Percentiles rank a stretch among this genome's conserved stretches.
These are phyloP conservation scores for Carpinus fangiana DNA, from an alignment of 306 rosid species.

Conservation along the genomic window DNA sequence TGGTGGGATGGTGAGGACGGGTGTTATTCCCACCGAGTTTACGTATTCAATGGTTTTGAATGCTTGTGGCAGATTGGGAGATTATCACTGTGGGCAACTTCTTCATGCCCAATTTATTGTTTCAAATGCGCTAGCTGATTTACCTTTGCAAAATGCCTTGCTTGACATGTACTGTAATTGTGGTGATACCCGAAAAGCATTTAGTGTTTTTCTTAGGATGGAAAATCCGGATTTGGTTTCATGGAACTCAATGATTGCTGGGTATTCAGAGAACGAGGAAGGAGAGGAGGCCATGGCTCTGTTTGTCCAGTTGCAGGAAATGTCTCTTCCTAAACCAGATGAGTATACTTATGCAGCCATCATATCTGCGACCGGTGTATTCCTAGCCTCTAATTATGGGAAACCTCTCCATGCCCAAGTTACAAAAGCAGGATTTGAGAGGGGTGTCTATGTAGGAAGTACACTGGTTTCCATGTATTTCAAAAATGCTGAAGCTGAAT, in stretches of 20 bases:
- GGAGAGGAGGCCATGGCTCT: slow-evolving; percentile 56
- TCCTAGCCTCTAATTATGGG: slow-evolving; percentile 45
- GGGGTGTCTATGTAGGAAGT: slow-evolving; percentile 65
- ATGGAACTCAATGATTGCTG: slow-evolving; percentile 86
- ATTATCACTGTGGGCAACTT: slow-evolving; percentile 47
- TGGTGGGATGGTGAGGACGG: slow-evolving; percentile 49
- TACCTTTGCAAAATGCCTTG: slow-evolving; percentile 66
- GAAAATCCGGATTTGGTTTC: slow-evolving; percentile 63
- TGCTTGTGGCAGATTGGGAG: slow-evolving; percentile 54
- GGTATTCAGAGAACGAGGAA: slow-evolving; percentile 63
- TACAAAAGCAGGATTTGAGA: slow-evolving; percentile 56
- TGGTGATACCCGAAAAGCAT: slow-evolving; percentile 51
- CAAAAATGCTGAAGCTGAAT: slow-evolving; percentile 54
- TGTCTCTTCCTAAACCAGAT: slow-evolving; percentile 53
- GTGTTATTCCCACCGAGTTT: slow-evolving; percentile 54
- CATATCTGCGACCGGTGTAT: slow-evolving; percentile 48
- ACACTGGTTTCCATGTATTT: slow-evolving; percentile 75
- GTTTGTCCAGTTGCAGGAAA: slow-evolving; percentile 46
- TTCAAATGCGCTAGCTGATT: slow-evolving; percentile 48
- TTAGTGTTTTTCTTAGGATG: slow-evolving; percentile 47
- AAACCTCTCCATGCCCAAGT: slow-evolving; percentile 73
- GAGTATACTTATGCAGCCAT: slow-evolving; percentile 69
- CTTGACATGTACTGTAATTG: slow-evolving; percentile 79
- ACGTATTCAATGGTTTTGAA: slow-evolving; percentile 69
- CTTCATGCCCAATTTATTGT: slow-evolving; percentile 60